Percentiles rank a stretch among this genome's conserved stretches.
Conservation (phyloP, 2,329 filamentous ascomycete genomes). For the Penicillium freii region DNA sequence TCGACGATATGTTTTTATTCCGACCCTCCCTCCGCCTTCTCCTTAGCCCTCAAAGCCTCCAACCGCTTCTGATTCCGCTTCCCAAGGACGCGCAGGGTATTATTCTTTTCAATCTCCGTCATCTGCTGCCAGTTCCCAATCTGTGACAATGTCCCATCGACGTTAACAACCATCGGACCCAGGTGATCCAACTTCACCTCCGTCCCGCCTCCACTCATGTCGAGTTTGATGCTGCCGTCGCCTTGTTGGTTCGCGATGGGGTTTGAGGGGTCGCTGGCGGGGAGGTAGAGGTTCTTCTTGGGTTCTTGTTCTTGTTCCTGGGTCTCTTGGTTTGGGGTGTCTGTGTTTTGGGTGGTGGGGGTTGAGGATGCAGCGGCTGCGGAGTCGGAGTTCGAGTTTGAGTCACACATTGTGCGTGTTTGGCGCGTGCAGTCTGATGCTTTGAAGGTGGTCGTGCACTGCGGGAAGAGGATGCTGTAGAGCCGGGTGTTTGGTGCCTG, state of each 20-base stretch:
- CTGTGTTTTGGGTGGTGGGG: background rate
- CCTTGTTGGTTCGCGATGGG: slow-evolving; percentile 60
- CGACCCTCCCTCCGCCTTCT: background rate
- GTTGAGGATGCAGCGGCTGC: background rate
- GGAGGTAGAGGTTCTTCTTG: slow-evolving; percentile 54
- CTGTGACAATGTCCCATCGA: slow-evolving; percentile 67
- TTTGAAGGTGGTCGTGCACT: slow-evolving; percentile 23
- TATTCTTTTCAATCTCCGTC: slow-evolving; percentile 65
- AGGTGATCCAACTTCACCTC: slow-evolving; percentile 63
- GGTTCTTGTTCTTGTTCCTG: slow-evolving; percentile 11
- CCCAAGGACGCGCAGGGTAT: slow-evolving; percentile 64
- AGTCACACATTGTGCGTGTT: slow-evolving; percentile 25
- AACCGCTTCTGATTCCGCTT: slow-evolving; percentile 66
- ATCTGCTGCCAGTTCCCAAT: slow-evolving; percentile 73
- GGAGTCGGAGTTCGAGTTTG: background rate
- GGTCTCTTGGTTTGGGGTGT: slow-evolving; percentile 3
- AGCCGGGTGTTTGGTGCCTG: slow-evolving; percentile 16
- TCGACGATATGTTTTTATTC: too few species aligned
- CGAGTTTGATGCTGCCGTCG: slow-evolving; percentile 70
- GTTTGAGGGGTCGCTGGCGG: slow-evolving; percentile 57
- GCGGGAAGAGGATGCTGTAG: slow-evolving; percentile 28
- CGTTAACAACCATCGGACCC: slow-evolving; percentile 71
- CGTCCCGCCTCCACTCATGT: slow-evolving; percentile 48
- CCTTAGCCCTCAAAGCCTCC: slow-evolving; percentile 51
- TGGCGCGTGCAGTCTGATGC: slow-evolving; percentile 10